Evolutionary conservation across 148 eudicot species (phyloP), one percentile per base, ranked within the genome.

Genomic region (Beta vulgaris): DNA sequence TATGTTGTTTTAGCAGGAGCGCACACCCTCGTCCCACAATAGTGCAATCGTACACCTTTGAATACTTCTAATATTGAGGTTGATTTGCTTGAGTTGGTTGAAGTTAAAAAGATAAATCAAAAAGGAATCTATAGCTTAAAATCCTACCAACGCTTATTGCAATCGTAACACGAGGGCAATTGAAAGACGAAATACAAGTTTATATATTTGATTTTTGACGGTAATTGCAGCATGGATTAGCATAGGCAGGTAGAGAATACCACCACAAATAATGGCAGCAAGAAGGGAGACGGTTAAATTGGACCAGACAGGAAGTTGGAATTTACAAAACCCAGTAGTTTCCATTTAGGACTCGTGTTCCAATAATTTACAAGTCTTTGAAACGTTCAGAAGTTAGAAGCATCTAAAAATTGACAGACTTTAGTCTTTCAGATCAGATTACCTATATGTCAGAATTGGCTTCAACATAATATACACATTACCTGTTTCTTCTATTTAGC

Each of bases 251-350:
- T 54, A 23, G 58, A 54, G 16, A 55, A 11, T 55, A 57, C 14
- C 31, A 57, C 31, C 15, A 57, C 61, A 26, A n/a, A 28, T 26
- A 26, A 57, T 26, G 32, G 21, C n/a, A 57, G 32, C 4, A 15
- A 58, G 62, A 34, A 49, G 4, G 16, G 15, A 57, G 34, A 58
- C 6, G 2, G 62, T 58, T 58, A 25, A 25, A 28, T 26, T n/a
- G 25, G 57, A 28, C 62, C 36, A 34, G 7, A 35, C 35, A 8
- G 25, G 37, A 32, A 34, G 15, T 67, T 26, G 71, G 53, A 61
- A 32, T 25, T 31, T 31, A 61, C 65, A 61, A 10, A 31, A 61
- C 21, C 65, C 65, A 61, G 65, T 32, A 67, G 71, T 25, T n/a
- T 21, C 46, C 18, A 28, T 67, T 11, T 9, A 66, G 34, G 25